phyloP scores from a whole-genome alignment of 73 alveolate species.

The Paramecium biaurelia region DNA sequence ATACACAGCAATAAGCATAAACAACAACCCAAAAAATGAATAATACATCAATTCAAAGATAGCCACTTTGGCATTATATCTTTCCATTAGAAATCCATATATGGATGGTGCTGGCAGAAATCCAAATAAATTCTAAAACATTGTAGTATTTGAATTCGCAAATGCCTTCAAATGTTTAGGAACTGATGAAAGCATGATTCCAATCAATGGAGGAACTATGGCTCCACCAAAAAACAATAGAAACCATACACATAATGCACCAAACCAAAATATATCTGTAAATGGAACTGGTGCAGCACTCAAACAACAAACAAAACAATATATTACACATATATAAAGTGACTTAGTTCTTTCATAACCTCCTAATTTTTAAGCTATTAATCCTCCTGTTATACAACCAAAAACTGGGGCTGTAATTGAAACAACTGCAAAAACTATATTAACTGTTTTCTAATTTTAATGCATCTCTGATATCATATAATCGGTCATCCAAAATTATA shows the following conservation, averaged over 20 bases:
- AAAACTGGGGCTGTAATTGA: slow-evolving; percentile 90
- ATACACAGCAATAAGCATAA: not conserved
- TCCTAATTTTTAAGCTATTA: slow-evolving; percentile 80
- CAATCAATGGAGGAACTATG: slow-evolving; percentile 91
- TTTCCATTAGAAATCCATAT: slow-evolving; percentile 78
- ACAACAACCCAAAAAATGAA: slow-evolving; percentile 44
- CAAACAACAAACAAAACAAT: slow-evolving; percentile 66
- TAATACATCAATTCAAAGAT: slow-evolving; percentile 52
- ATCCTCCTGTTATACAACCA: slow-evolving; percentile 84
- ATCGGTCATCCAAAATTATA: slow-evolving; percentile 95
- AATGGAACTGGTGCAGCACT: slow-evolving; percentile 83
- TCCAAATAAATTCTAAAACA: slow-evolving; percentile 88
- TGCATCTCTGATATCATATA: slow-evolving; percentile 82
- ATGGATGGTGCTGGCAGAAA: slow-evolving; percentile 93
- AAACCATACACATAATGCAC: slow-evolving; percentile 81
- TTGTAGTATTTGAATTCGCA: slow-evolving; percentile 89
- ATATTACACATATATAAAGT: slow-evolving; percentile 71
- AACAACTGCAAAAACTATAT: slow-evolving; percentile 73
- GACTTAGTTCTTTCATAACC: slow-evolving; percentile 87
- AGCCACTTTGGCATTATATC: slow-evolving; percentile 70
- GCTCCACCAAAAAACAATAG: slow-evolving; percentile 90
- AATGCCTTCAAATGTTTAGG: slow-evolving; percentile 80
- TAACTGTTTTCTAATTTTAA: slow-evolving; percentile 68
- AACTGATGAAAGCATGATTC: slow-evolving; percentile 81
- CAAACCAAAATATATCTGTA: slow-evolving; percentile 61